Percentiles rank a stretch among this genome's conserved stretches.
phyloP scores from a whole-genome alignment of 2,329 filamentous ascomycete species.

The Knufia fluminis region DNA sequence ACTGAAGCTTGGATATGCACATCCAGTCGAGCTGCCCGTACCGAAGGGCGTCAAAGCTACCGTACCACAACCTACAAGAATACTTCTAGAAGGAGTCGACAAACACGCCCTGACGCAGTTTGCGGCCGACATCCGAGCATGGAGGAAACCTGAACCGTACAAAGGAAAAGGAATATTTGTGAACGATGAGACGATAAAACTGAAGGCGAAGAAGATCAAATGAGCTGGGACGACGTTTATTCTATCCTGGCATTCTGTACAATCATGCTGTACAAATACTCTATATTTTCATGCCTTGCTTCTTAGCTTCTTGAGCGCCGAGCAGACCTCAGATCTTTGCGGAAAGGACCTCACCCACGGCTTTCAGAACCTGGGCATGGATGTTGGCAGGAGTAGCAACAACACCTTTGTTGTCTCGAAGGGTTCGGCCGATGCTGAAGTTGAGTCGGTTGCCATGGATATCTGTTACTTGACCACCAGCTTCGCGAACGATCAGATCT shows the following conservation, averaged over 20 bases:
- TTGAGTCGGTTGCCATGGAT: constrained; percentile 75
- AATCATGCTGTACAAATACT: constrained; percentile 18
- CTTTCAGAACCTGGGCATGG: constrained; percentile 67
- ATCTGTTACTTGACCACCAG: constrained; percentile 86
- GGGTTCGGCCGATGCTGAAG: constrained; percentile 75
- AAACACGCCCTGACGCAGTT: constrained; percentile 84
- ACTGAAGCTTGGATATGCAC: constrained; percentile 91
- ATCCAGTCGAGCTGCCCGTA: constrained; percentile 83
- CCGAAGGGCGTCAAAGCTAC: constrained; percentile 76
- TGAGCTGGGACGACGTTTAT: constrained; percentile 36
- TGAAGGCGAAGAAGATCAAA: constrained; percentile 98
- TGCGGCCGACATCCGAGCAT: constrained; percentile 76
- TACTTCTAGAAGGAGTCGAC: constrained; percentile 79
- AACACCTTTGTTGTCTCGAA: constrained; percentile 86
- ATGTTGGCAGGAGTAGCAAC: constrained; percentile 73
- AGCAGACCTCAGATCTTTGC: constrained; percentile 27
- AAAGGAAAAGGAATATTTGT: constrained; percentile 99
- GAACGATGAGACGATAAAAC: constrained; percentile 91
- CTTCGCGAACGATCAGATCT: constrained; percentile 86
- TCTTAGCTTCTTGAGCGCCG: constrained; percentile 13
- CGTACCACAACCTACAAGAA: constrained; percentile 80
- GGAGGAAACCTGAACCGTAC: constrained; percentile 91
- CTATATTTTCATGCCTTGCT: constrained; percentile 9
- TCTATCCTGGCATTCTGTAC: constrained; percentile 1
- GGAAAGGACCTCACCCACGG: constrained; percentile 68